Evolutionary conservation across 164 flowering plant species (phyloP), one percentile per base, ranked within the genome.

Genomic region (Platanus orientalis): DNA sequence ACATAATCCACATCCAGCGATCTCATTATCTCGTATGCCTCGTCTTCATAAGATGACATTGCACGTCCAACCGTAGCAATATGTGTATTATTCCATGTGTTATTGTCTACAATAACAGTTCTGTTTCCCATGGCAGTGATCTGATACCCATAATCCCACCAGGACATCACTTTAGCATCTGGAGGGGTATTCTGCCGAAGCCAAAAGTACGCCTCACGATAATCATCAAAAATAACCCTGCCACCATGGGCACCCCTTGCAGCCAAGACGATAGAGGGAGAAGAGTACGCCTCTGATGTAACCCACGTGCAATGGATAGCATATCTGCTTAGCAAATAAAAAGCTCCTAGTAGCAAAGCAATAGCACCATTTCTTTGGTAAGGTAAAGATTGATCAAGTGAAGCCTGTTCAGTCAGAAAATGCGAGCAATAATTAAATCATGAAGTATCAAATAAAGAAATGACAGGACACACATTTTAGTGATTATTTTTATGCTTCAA

Each of bases 91-190:
- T 95, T 95, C 99, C 97, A 94, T 27, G 97, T 94, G 79, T 94
- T 94, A 64, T 94, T 91, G 66, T 94, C 99, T 50, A 94, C 97
- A 73, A 94, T 94, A 50, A 91, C 96, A 57, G 97, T 91, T 78
- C 96, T 76, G 78, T 95, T 95, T 67, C 97, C 99, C 99, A 95
- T 95, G 65, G 97, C 97, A 63, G 99, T 95, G 62, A 95, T 95
- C 72, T 95, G 99, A 75, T 92, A 95, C 36, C 99, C 99, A 71
- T 95, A 95, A 72, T 95, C 99, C 99, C 97, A 95, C 99, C 97
- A 95, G 34, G 97, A 92, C 97, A 95, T 92, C 69, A 95, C 84
- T 80, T 92, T 92, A 53, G 99, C 97, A 84, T 95, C 97, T 58
- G 70, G 80, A 73, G 97, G 97, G 21, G 99, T 95, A 78, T 95